Evolutionary conservation across 805 yeast species (phyloP).

Genomic region (Clavispora phyllophila): DNA sequence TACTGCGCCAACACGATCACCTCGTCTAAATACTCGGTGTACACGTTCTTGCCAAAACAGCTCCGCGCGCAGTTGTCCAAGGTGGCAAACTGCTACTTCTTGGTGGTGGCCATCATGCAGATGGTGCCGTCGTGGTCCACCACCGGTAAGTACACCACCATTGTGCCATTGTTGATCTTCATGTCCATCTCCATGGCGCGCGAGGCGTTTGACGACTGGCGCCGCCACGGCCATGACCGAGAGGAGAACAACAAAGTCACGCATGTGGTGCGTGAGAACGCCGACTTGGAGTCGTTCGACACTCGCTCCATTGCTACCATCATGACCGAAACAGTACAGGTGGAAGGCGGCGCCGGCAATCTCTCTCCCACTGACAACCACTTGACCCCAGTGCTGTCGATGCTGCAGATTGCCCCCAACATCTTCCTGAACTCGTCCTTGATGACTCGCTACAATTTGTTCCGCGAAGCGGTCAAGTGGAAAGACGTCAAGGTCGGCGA

Average conservation of each 20-base stretch:
- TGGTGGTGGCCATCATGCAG: constrained; percentile 86
- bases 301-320: constrained; percentile 36
- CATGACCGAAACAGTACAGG: constrained; percentile 32
- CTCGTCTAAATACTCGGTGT: constrained; percentile 78
- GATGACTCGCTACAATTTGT: constrained; percentile 26
- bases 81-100: constrained; percentile 85
- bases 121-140: constrained; percentile 98
- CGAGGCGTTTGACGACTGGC: constrained; percentile 91
- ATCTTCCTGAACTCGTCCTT: constrained; percentile 7
- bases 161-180: constrained; percentile 80
- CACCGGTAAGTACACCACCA: constrained; percentile 92
- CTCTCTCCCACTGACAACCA: constrained; percentile 3
- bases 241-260: constrained; percentile 62
- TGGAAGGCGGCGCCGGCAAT: constrained; percentile 2
- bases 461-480: constrained; percentile 49
- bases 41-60: constrained; percentile 84
- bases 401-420: constrained; percentile 1
- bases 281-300: constrained; percentile 25
- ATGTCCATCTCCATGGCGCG: constrained; percentile 84
- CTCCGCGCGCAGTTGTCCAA: constrained; percentile 87
- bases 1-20: constrained; percentile 69
- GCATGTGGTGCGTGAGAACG: constrained; percentile 27
- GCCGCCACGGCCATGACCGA: constrained; percentile 79
- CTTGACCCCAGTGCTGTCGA: background rate
- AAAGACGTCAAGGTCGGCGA: constrained; percentile 84